phyloP scores from a whole-genome alignment of 2,329 filamentous ascomycete genomes.

The Sporothrix variecibatus region DNA sequence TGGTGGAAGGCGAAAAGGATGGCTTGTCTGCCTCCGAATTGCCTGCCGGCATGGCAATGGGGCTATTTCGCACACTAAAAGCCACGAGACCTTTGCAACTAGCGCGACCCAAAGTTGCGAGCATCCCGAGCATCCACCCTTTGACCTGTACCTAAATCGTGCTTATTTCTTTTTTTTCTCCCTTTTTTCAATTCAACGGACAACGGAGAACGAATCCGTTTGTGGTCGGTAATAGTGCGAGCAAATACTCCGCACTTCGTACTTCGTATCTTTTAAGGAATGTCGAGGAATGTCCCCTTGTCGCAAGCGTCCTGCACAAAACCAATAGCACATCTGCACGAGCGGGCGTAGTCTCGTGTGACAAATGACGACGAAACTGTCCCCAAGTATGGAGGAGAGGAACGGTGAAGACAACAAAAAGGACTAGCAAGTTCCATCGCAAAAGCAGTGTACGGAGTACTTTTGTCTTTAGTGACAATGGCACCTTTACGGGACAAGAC shows the following conservation, averaged over 20 bases:
- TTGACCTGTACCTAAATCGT: background rate
- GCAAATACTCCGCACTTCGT: too few relatives aligned
- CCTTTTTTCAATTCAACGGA: background rate
- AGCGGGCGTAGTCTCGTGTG: background rate
- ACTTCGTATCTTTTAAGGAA: background rate
- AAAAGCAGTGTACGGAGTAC: background rate
- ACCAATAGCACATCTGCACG: conserved; percentile 7
- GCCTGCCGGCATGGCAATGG: background rate
- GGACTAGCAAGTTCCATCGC: too few relatives aligned
- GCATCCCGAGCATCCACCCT: background rate
- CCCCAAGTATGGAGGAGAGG: too few relatives aligned
- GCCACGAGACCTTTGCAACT: conserved; percentile 21
- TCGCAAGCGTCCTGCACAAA: conserved; percentile 9
- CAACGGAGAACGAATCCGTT: background rate
- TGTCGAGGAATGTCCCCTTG: background rate
- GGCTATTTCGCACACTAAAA: conserved; percentile 8
- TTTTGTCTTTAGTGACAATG: too few relatives aligned
- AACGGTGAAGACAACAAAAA: too few relatives aligned
- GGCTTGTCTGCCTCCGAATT: background rate
- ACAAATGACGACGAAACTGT: background rate
- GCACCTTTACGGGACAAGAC: too few relatives aligned
- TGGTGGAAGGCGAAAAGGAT: background rate
- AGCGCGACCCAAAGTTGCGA: background rate
- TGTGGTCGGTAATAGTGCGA: too few relatives aligned
- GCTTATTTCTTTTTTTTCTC: background rate